Conservation (phyloP, 768 basidiomycete species). For the Panellus pusillus region DNA sequence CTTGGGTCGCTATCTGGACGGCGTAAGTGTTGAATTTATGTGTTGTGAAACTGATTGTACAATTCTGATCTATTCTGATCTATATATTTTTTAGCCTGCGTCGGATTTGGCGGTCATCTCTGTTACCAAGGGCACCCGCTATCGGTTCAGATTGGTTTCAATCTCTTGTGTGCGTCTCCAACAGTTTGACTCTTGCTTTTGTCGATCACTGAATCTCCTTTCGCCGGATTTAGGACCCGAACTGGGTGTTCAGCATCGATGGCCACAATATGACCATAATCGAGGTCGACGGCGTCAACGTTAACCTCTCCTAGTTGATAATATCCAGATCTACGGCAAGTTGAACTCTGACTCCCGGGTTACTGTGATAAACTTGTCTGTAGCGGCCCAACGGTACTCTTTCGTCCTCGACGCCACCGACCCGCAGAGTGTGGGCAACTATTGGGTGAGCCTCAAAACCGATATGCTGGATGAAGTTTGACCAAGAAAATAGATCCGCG, state of each 20-base stretch:
- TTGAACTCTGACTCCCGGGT: background rate
- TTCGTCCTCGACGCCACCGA: constrained; percentile 37
- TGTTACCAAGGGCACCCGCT: constrained; percentile 23
- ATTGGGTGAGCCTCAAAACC: constrained; percentile 43
- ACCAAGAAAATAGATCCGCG: too few relatives aligned
- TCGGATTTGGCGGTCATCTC: background rate
- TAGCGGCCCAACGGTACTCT: constrained; percentile 36
- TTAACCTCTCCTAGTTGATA: constrained; percentile 42
- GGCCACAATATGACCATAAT: constrained; percentile 45
- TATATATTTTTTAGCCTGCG: background rate
- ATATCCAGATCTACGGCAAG: constrained; percentile 31
- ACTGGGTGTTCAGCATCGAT: too few relatives aligned
- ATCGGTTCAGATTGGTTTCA: constrained; percentile 1
- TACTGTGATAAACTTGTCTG: background rate
- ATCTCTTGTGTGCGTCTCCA: background rate
- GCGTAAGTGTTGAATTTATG: background rate
- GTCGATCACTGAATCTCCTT: too few relatives aligned
- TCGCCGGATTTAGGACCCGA: too few relatives aligned
- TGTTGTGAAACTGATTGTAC: too few relatives aligned
- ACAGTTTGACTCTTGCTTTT: background rate
- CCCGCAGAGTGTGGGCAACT: constrained; percentile 43
- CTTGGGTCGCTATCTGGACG: too few relatives aligned
- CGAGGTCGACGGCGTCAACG: constrained; percentile 49
- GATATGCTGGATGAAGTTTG: constrained; percentile 1
- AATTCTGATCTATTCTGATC: background rate